These are phyloP conservation scores for Wallacemonas sp. DNA, from an alignment of 208 protist genomes.

Conservation along the genomic window DNA sequence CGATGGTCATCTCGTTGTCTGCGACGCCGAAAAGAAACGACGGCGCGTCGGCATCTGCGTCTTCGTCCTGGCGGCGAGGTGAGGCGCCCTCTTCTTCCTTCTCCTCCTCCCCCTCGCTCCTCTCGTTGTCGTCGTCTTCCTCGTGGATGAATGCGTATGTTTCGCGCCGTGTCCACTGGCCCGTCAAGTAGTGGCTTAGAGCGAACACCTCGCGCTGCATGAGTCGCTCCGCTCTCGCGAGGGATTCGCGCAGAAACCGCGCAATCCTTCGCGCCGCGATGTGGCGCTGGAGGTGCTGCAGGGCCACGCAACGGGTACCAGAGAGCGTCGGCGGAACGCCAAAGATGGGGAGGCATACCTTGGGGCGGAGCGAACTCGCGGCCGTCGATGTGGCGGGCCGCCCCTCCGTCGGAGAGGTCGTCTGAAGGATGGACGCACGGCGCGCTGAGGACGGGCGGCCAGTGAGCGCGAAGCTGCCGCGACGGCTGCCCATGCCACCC, in stretches of 20 bases:
- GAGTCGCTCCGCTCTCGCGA: neutral
- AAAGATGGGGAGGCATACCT: neutral
- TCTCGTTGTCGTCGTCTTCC: neutral
- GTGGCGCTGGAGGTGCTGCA: conserved; percentile 28
- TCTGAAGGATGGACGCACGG: neutral
- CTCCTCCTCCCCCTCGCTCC: neutral
- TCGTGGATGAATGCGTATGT: neutral
- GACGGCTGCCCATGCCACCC: neutral
- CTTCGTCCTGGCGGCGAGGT: no score
- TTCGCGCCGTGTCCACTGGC: conserved; percentile 6
- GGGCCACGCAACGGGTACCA: neutral
- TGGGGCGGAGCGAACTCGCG: neutral
- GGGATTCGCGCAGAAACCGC: conserved; percentile 17
- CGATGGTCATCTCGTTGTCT: no score
- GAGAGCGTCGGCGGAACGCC: conserved; percentile 8
- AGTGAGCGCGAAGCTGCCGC: neutral
- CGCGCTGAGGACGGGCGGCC: neutral
- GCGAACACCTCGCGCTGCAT: conserved; percentile 20
- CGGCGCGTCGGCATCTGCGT: neutral
- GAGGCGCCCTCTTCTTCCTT: neutral
- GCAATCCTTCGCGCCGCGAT: conserved; percentile 36
- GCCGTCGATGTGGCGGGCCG: no score
- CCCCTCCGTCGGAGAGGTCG: neutral
- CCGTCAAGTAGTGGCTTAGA: conserved; percentile 17
- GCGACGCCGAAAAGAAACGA: no score